Evolutionary conservation across 768 basidiomycete genomes (phyloP).

Genomic region (Agaricus sinodeliciosus): DNA sequence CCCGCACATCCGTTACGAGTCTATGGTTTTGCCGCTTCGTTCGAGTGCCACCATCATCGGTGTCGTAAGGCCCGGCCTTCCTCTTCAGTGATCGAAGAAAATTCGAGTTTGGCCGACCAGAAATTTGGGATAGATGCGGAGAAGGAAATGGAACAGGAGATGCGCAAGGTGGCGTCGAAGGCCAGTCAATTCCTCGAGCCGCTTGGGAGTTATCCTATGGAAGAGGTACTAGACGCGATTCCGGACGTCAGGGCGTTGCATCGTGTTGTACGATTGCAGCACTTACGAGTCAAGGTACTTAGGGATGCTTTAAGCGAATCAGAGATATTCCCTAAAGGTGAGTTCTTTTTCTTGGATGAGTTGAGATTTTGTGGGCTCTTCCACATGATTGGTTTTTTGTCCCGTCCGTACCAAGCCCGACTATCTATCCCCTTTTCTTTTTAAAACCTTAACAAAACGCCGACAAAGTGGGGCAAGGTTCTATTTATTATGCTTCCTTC

Average conservation of each 20-base stretch:
- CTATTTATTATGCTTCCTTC: not conserved
- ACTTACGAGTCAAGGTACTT: constrained; percentile 45
- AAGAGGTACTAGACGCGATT: constrained; percentile 41
- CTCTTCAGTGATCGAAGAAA: not conserved
- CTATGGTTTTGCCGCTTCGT: constrained; percentile 44
- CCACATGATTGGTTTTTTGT: not conserved
- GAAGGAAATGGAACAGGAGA: constrained; percentile 23
- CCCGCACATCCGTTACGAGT: constrained; percentile 57
- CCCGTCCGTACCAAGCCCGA: not conserved
- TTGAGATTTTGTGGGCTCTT: too few species aligned
- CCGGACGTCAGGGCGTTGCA: constrained; percentile 61
- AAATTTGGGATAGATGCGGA: not conserved
- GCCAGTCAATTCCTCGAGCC: constrained; percentile 58
- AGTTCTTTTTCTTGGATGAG: not conserved
- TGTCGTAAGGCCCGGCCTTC: not conserved
- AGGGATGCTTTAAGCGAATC: constrained; percentile 47
- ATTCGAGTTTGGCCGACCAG: not conserved
- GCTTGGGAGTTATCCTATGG: constrained; percentile 44
- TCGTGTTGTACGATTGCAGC: constrained; percentile 52
- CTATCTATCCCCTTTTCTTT: not conserved
- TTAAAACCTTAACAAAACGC: not conserved
- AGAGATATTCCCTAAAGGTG: constrained; percentile 66
- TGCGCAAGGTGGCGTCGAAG: constrained; percentile 43
- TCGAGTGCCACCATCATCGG: not conserved
- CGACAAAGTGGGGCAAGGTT: not conserved